Base-by-base conservation (phyloP, 2,329 filamentous ascomycete genomes). In the Gnomoniopsis smithogilvyi region DNA sequence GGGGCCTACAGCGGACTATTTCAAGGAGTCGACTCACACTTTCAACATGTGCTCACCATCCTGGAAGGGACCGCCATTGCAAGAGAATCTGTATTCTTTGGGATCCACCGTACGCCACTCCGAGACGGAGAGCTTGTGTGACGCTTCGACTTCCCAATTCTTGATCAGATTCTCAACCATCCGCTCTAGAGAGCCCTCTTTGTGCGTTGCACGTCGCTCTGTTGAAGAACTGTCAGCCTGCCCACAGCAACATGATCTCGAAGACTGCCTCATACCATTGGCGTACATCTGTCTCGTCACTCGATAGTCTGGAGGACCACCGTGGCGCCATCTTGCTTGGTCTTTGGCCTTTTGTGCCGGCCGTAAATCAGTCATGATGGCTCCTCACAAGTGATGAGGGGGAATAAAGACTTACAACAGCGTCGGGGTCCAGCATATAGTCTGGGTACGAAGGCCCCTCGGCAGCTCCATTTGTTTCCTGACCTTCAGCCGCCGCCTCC, bases 81-180 rank as follows among this genome's bases (percentile, higher is more conserved):
- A 81, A 26, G 83, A 79, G 67, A 89, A 88, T 2, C 74, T 79
- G 75, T 89, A 89, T 33, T 79, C 80, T 7, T 74, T 68, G 3
- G 73, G 76, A 68, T 88, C 83, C 64, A 89, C 79, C 2, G 87
- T 89, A 49, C 86, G 80, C 86, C 86, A 89, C 71, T 89, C 83
- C 3, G 73, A 65, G 11, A 88, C 75, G 17, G 76, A 66, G 8
- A 79, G 79, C 73, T 89, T 89, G 80, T 87, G 88, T 0, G 84
- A 88, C 0, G 87, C 87, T 70, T 89, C 86, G 54, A 89, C 81
- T 70, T 89, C 86, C 87, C 86, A 89, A 69, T 89, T 89, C 74
- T 89, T 89, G 67, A 89, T 86, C 1, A 89, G 79, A 67, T 89
- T 89, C 69, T 89, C 81, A 43, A 89, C 85, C 4, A 89, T 78